Percentiles rank a stretch among this genome's conserved stretches.
Evolutionary conservation across 164 flowering plant genomes (phyloP).

Genomic region (Saururus chinensis): DNA sequence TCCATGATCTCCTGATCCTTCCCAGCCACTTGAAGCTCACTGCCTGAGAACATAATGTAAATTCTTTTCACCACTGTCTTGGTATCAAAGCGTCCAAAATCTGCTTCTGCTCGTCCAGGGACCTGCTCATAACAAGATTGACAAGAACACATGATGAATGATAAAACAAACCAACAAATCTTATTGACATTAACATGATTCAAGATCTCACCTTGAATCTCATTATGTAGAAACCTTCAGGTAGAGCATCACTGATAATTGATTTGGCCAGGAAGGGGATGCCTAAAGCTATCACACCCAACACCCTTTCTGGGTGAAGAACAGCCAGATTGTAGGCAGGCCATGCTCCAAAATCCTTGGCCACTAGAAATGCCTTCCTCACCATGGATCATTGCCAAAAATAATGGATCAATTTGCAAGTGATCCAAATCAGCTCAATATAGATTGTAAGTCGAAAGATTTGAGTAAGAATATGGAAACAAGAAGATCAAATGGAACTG

Average conservation of each 20-base stretch:
- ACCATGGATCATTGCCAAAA: background rate
- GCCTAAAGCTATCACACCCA: conserved; percentile 34
- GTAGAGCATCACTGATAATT: conserved; percentile 14
- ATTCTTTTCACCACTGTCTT: conserved; percentile 38
- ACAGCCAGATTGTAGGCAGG: conserved; percentile 21
- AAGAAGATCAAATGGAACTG: no score
- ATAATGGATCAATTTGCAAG: background rate
- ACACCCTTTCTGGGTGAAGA: conserved; percentile 29
- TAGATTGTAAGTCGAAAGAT: no score
- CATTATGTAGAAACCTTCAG: conserved; percentile 46
- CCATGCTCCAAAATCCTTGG: conserved; percentile 48
- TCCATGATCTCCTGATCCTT: conserved; percentile 49
- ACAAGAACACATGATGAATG: background rate
- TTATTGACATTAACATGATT: background rate
- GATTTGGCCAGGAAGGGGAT: conserved; percentile 34
- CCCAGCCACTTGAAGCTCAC: conserved; percentile 35
- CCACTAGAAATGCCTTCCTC: conserved; percentile 39
- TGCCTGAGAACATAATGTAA: conserved; percentile 43
- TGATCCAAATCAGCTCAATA: no score
- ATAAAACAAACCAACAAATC: background rate
- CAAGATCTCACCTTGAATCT: conserved; percentile 34
- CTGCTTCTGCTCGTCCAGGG: conserved; percentile 53
- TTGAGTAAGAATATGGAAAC: no score
- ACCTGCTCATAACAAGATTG: conserved; percentile 16
- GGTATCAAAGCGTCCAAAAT: conserved; percentile 34